Evolutionary conservation across 257 asterid species (phyloP), one percentile per base, ranked within the genome.

Genomic region (Datura wrightii): DNA sequence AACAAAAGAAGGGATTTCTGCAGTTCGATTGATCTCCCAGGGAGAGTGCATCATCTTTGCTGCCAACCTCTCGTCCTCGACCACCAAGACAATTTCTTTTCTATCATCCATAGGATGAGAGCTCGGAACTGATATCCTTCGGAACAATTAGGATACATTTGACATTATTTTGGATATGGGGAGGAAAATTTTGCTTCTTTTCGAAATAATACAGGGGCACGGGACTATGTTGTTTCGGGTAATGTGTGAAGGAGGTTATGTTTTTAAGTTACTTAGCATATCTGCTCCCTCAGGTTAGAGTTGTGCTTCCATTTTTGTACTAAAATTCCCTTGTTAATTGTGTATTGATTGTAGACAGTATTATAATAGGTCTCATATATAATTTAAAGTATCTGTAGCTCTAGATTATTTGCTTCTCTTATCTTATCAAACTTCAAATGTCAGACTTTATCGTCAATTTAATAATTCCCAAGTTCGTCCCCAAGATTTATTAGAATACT

Each of bases 81-180:
- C 67, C 13, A 60, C 15, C 19, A 8, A 19, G 14, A 44, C 66
- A 19, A 62, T 55, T 79, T 84, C 34, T 42, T 62, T 78, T 76
- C 66, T 37, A 41, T 85, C 65, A 19, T 46, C 82, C 71, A n/a
- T 82, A 41, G 19, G 79, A 55, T 81, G 62, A 85, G 67, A 81
- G 84, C 83, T 80, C 46, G 10, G 85, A 83, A 50, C 34, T 50
- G 19, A 24, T 15, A 63, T 85, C 83, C 44, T 80, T 79, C 82
- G 86, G 37, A 50, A 18, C 31, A 34, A 55, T 54, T 81, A 42
- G 59, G 79, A n/a, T 66, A 80, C 34, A 36, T 46, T 36, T 56
- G 36, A 65, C 79, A 76, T 88, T 83, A 52, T 88, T 83, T 80
- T 80, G 66, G 82, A 53, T 80, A 31, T 59, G 67, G 67, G 55